Percentiles rank a stretch among this genome's conserved stretches.
Evolutionary conservation across 2,329 filamentous ascomycete species (phyloP).

Genomic region (Fusarium sp.): DNA sequence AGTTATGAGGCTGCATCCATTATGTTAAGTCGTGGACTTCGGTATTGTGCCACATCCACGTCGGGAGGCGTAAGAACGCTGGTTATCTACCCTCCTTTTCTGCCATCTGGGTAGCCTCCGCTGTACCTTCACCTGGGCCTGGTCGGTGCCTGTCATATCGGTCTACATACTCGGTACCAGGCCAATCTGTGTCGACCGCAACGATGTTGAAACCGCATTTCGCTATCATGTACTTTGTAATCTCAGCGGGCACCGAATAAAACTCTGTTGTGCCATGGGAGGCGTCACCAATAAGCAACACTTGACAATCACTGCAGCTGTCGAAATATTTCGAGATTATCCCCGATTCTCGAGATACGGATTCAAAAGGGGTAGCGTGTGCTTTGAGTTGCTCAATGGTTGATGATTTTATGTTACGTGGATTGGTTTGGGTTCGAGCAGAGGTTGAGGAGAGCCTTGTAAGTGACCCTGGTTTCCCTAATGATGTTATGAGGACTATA

Average conservation of each 20-base stretch:
- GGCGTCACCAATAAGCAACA: conserved; percentile 27
- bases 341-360: conserved; percentile 10
- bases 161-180: conserved; percentile 26
- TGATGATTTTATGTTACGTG: conserved; percentile 13
- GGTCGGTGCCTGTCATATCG: too few relatives aligned
- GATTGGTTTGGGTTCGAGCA: not conserved
- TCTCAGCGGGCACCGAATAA: conserved; percentile 27
- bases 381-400: conserved; percentile 19
- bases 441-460: not conserved
- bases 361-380: conserved; percentile 22
- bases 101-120: too few relatives aligned
- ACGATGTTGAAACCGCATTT: conserved; percentile 35
- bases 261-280: conserved; percentile 37
- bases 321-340: conserved; percentile 25
- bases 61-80: too few relatives aligned
- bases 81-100: too few relatives aligned
- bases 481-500: not conserved
- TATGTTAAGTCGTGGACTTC: too few relatives aligned
- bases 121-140: too few relatives aligned
- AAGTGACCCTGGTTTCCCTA: not conserved
- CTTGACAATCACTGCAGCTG: conserved; percentile 26
- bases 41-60: too few relatives aligned
- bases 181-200: conserved; percentile 35
- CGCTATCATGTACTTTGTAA: conserved; percentile 37
- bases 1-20: too few relatives aligned